phyloP scores from a whole-genome alignment of 352 stramenopile genomes.

The Phytophthora capsici region DNA sequence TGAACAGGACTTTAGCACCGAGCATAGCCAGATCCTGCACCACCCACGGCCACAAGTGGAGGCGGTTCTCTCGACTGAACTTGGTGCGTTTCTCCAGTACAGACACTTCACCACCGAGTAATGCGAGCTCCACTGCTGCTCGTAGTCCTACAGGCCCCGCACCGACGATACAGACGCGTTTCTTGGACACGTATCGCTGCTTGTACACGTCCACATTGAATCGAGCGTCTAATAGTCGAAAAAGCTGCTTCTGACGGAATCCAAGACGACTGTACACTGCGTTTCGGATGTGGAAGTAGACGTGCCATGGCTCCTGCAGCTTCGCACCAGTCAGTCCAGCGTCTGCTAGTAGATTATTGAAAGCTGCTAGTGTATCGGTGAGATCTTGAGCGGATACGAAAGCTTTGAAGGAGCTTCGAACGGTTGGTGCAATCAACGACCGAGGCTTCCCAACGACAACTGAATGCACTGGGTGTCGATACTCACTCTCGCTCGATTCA shows the following conservation, averaged over 20 bases:
- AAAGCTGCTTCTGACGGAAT: conserved; percentile 73
- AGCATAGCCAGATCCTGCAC: conserved; percentile 77
- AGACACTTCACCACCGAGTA: conserved; percentile 69
- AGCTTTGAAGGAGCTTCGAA: conserved; percentile 44
- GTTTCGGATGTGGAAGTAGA: conserved; percentile 63
- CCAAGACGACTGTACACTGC: conserved; percentile 57
- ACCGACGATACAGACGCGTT: conserved; percentile 71
- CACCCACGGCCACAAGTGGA: conserved; percentile 82
- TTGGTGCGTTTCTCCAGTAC: conserved; percentile 78
- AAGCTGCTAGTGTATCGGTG: conserved; percentile 46
- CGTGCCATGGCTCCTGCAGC: conserved; percentile 44
- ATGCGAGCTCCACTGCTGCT: conserved; percentile 67
- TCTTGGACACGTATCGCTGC: conserved; percentile 41
- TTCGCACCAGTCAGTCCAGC: conserved; percentile 48
- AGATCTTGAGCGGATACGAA: conserved; percentile 66
- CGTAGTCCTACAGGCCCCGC: conserved; percentile 74
- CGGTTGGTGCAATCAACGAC: conserved; percentile 4
- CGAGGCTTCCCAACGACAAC: conserved; percentile 1
- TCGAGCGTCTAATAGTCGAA: conserved; percentile 62
- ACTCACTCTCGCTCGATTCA: conserved; percentile 7
- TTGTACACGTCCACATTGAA: conserved; percentile 52
- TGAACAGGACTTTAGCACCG: conserved; percentile 77
- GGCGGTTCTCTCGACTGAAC: conserved; percentile 83
- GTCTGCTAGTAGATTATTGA: conserved; percentile 49
- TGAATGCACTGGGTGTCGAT: background rate